Evolutionary conservation across 2,329 filamentous ascomycete genomes (phyloP), one percentile per base, ranked within the genome.

Genomic region (Arthrobotrys sinensis): DNA sequence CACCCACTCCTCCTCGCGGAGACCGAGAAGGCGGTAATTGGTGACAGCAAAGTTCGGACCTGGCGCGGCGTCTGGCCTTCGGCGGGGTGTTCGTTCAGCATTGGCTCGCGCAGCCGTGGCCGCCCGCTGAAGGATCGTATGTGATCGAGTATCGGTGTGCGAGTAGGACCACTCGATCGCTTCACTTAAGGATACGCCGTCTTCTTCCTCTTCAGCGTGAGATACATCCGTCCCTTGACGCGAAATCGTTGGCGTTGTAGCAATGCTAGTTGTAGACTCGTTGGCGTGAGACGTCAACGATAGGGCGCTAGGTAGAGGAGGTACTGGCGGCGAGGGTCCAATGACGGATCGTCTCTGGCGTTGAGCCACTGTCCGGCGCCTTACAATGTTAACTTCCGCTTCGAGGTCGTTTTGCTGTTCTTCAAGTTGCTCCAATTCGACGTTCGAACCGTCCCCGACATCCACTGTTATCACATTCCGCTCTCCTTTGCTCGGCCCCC

Each of bases 331-430:
- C 28, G 48, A 32, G 65, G 66, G 71, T 24, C 52, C 75, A 40
- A 40, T 66, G 52, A 63, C 66, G 53, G 52, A 80, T 28, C 46
- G 28, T 46, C 76, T 73, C 40, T 78, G 75, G 64, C 88, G 88
- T 81, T 91, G 89, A 40, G 91, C 88, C 14, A 92, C 90, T 2
- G 92, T 94, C 80, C 92, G 88, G 80, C 92, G 88, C 80, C 92
- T 88, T 63, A 93, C 91, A 81, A 95, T 90, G 80, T 92, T 93
- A 19, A 96, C 92, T 83, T 94, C 92, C 0, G 90, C 89, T 71
- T 91, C 92, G 72, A 95, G 86, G 81, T 93, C 92, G 21, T 91
- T 89, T 80, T 89, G 88, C 81, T 93, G 91, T 82, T 95, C 93
- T 81, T 91, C 89, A 16, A 96, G 85, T 0, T 90, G 85, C 82